These are phyloP conservation scores for Gracilaria domingensis DNA, from an alignment of 23 red algal species.

Conservation along the genomic window DNA sequence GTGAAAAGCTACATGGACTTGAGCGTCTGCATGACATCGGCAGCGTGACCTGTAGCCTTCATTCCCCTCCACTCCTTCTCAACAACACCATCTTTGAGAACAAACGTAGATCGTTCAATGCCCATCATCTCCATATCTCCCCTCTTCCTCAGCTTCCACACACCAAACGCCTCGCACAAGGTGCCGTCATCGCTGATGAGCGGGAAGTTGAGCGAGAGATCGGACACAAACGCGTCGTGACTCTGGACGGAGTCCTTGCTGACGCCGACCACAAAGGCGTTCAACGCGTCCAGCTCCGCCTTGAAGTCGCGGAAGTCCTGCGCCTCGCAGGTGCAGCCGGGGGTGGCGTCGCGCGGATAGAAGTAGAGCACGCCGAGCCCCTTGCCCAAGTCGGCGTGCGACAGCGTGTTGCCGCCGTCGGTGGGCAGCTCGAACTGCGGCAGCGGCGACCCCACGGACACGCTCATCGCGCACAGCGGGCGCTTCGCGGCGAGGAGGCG, in stretches of 20 bases:
- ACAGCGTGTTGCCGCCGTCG: conserved; percentile 23
- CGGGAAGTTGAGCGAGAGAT: conserved; percentile 61
- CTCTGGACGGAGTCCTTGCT: conserved; percentile 64
- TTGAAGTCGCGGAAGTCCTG: conserved; percentile 62
- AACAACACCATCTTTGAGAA: conserved; percentile 74
- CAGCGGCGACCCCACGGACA: conserved; percentile 32
- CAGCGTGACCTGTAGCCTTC: conserved; percentile 56
- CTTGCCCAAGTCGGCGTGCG: conserved; percentile 18
- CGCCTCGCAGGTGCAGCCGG: conserved; percentile 77
- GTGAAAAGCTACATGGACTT: conserved; percentile 13
- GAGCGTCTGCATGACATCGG: conserved; percentile 51
- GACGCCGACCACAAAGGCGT: conserved; percentile 63
- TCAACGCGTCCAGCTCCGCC: conserved; percentile 19
- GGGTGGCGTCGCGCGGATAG: conserved; percentile 73
- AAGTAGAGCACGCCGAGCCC: conserved; percentile 65
- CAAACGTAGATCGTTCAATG: conserved; percentile 64
- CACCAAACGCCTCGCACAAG: conserved; percentile 72
- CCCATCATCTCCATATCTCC: conserved; percentile 37
- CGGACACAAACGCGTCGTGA: conserved; percentile 52
- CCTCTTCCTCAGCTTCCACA: conserved; percentile 65
- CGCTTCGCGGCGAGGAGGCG: neutral
- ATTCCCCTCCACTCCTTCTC: conserved; percentile 72
- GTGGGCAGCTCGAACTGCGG: conserved; percentile 63
- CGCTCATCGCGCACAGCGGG: neutral
- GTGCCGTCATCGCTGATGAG: conserved; percentile 73